These are phyloP conservation scores for Protomyces gravidus DNA, from an alignment of 1,139 yeast genomes.

Conservation along the genomic window DNA sequence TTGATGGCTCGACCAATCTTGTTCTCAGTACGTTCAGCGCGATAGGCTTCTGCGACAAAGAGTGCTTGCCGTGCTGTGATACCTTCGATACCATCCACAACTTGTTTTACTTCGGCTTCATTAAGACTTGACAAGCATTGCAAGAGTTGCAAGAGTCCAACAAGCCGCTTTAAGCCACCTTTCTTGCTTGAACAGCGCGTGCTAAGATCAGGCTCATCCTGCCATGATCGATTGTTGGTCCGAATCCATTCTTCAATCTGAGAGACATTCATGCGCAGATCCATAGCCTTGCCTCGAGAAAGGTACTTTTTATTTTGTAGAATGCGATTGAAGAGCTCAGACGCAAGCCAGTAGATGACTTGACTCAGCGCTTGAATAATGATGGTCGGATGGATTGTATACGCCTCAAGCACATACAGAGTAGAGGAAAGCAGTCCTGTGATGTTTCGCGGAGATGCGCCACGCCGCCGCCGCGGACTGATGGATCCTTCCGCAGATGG, in stretches of 20 bases:
- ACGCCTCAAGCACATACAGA: slow-evolving; percentile 76
- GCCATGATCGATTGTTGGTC: slow-evolving; percentile 47
- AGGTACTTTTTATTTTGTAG: slow-evolving; percentile 62
- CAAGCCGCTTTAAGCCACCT: slow-evolving; percentile 48
- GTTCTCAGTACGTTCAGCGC: slow-evolving; percentile 76
- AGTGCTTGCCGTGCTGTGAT: slow-evolving; percentile 45
- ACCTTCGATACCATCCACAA: slow-evolving; percentile 50
- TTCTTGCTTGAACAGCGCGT: slow-evolving; percentile 33
- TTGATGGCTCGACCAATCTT: slow-evolving; percentile 41
- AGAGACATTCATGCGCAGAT: slow-evolving; percentile 78
- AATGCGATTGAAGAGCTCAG: slow-evolving; percentile 67
- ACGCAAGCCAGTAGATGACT: slow-evolving; percentile 72
- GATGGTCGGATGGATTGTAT: slow-evolving; percentile 70
- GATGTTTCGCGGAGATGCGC: slow-evolving; percentile 82
- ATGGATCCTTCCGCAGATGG: slow-evolving; percentile 53
- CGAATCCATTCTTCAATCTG: slow-evolving; percentile 90
- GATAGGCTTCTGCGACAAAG: slow-evolving; percentile 46
- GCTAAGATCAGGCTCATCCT: slow-evolving; percentile 11
- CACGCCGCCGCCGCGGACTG: slow-evolving; percentile 58
- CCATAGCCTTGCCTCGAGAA: slow-evolving; percentile 81
- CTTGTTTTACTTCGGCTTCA: slow-evolving; percentile 43
- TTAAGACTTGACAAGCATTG: slow-evolving; percentile 73
- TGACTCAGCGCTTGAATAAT: slow-evolving; percentile 73
- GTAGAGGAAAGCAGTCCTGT: slow-evolving; percentile 86
- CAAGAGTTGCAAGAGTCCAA: slow-evolving; percentile 81